Conservation (phyloP, 116 monocot species). For the Thalassia testudinum region DNA sequence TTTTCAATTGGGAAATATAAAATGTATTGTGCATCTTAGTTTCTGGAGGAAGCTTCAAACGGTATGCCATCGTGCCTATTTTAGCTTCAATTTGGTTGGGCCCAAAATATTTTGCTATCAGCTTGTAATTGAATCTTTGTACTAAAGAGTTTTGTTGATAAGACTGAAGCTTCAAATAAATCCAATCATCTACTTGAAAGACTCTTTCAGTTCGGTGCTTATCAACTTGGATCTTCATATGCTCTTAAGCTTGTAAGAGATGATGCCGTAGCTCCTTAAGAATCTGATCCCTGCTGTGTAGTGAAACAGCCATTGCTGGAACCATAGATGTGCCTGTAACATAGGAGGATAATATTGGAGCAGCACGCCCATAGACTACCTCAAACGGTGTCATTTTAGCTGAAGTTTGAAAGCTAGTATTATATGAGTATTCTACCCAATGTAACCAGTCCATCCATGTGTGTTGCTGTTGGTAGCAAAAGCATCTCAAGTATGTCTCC, state of each 20-base stretch:
- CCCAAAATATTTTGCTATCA: not conserved
- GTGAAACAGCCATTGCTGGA: not conserved
- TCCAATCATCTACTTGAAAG: not conserved
- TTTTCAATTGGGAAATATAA: not conserved
- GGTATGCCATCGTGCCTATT: not conserved
- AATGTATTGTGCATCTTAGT: not conserved
- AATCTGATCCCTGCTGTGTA: not conserved
- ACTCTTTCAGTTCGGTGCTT: not conserved
- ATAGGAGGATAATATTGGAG: not conserved
- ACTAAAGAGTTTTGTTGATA: not conserved
- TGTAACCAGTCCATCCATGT: not conserved
- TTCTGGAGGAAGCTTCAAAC: not conserved
- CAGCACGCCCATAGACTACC: not conserved
- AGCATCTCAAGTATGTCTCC: slow-evolving; percentile 4
- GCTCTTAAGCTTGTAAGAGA: not conserved
- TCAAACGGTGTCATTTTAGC: not conserved
- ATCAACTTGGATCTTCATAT: not conserved
- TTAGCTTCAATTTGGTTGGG: not conserved
- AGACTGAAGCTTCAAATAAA: not conserved
- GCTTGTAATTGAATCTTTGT: not conserved
- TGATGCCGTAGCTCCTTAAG: not conserved
- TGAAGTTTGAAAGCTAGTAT: not conserved
- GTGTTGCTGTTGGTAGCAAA: not conserved
- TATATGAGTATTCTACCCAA: slow-evolving; percentile 4
- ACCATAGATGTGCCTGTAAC: not conserved